Conservation (phyloP, 73 alveolate species). For the Tetrahymena borealis region DNA sequence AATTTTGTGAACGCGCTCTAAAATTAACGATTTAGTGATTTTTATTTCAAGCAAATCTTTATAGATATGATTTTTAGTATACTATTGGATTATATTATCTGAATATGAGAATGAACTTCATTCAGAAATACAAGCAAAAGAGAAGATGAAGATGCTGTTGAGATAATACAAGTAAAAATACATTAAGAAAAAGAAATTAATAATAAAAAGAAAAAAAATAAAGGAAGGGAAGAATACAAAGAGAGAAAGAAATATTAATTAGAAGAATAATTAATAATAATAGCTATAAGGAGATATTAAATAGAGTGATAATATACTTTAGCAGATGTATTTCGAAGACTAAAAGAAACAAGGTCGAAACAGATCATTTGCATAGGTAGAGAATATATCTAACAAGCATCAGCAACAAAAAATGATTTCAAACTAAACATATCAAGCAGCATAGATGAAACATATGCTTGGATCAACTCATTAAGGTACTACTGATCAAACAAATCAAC, state of each 20-base stretch:
- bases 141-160: background rate
- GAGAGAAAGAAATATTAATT: background rate
- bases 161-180: background rate
- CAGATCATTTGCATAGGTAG: constrained; percentile 3
- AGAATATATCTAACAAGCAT: background rate
- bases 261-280: background rate
- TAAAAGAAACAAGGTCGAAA: background rate
- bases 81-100: background rate
- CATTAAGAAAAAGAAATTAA: background rate
- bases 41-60: background rate
- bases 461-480: too few relatives aligned
- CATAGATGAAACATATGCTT: too few relatives aligned
- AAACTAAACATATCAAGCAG: too few relatives aligned
- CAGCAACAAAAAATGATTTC: too few relatives aligned
- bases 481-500: too few relatives aligned
- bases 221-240: background rate
- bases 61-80: background rate
- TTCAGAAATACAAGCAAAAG: background rate
- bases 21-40: background rate
- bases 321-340: background rate
- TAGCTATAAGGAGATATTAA: background rate
- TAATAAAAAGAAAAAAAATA: background rate
- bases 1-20: background rate
- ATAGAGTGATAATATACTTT: background rate
- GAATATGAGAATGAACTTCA: background rate